Conservation (phyloP, 2,329 filamentous ascomycete genomes). For the Teratosphaeria epicoccoides region DNA sequence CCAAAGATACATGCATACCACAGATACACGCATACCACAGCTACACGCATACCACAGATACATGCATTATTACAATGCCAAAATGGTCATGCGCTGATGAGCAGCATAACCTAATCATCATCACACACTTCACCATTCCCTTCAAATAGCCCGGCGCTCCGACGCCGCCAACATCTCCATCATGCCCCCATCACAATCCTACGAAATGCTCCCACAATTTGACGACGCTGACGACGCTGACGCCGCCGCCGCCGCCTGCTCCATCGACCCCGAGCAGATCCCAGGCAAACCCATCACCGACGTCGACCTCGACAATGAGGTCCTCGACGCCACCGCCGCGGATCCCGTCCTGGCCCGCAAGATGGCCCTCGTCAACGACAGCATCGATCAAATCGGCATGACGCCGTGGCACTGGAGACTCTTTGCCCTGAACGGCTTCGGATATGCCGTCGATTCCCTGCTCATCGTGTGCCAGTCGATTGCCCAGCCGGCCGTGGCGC, state of each 20-base stretch:
- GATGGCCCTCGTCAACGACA: constrained; percentile 27
- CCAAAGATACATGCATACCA: no score
- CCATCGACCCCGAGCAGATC: neutral
- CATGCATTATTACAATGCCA: no score
- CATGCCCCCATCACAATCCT: neutral
- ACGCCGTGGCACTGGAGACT: constrained; percentile 50
- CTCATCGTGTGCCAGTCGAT: constrained; percentile 29
- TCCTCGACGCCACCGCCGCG: constrained; percentile 13
- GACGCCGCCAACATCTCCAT: neutral
- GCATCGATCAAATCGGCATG: constrained; percentile 50
- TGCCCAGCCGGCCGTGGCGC: constrained; percentile 21
- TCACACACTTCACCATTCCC: neutral
- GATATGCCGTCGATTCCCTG: constrained; percentile 32
- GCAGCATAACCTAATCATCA: neutral
- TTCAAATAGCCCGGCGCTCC: neutral
- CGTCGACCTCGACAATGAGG: neutral
- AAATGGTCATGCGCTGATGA: no score
- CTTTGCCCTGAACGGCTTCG: constrained; percentile 53
- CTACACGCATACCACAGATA: no score
- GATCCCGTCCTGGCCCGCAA: constrained; percentile 31
- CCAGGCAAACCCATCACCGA: neutral
- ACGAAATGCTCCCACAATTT: neutral
- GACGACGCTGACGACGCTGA: neutral
- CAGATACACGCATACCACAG: no score
- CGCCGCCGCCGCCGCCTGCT: neutral